These are phyloP conservation scores for Sarocladium oryzae DNA, from an alignment of 2,329 filamentous ascomycete genomes.

Conservation along the genomic window DNA sequence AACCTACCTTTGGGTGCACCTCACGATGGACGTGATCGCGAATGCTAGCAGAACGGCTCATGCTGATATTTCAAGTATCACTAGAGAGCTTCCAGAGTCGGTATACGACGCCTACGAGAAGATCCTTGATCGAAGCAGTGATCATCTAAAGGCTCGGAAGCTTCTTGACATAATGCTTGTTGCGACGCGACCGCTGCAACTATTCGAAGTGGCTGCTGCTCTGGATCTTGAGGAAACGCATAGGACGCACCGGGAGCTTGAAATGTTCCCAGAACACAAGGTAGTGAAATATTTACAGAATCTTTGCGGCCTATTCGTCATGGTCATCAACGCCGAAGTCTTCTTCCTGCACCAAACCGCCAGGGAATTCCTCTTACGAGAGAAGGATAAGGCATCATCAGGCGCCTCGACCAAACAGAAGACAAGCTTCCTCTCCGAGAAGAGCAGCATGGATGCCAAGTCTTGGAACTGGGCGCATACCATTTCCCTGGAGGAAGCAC, in stretches of 20 bases:
- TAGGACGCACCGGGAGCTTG: conserved; percentile 11
- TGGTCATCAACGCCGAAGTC: conserved; percentile 16
- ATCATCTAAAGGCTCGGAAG: conserved; percentile 12
- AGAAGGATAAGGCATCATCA: not conserved
- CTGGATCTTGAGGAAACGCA: conserved; percentile 12
- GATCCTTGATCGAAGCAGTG: conserved; percentile 16
- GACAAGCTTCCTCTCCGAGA: not conserved
- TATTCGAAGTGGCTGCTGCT: conserved; percentile 17
- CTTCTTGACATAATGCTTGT: conserved; percentile 19
- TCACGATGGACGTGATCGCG: conserved; percentile 15
- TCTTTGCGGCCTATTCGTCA: conserved; percentile 27
- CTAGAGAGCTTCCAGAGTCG: conserved; percentile 14
- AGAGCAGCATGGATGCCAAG: too few relatives aligned
- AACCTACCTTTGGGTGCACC: conserved; percentile 22
- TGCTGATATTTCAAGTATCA: conserved; percentile 10
- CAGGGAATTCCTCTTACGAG: conserved; percentile 21
- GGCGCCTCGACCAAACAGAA: not conserved
- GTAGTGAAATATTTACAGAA: conserved; percentile 15
- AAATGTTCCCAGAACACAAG: not conserved
- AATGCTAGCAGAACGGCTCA: conserved; percentile 10
- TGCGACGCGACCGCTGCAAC: conserved; percentile 17
- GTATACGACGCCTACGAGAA: conserved; percentile 21
- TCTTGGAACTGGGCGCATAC: not conserved
- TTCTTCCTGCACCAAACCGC: conserved; percentile 25
- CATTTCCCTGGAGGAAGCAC: not conserved